Conservation (phyloP, 2,329 filamentous ascomycete genomes). For the Fusarium sarcochroum region DNA sequence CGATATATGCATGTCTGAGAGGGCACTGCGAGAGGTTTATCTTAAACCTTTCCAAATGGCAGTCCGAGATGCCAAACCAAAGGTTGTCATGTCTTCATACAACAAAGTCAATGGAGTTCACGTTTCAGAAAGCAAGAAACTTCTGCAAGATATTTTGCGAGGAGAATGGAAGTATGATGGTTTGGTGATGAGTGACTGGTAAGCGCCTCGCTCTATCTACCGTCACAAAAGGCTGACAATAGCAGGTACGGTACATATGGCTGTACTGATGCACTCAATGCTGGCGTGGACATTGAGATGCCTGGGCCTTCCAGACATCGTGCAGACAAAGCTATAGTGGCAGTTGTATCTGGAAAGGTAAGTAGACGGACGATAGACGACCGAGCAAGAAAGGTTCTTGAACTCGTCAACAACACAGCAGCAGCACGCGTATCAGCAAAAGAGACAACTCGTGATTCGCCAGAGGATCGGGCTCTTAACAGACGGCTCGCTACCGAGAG, state of each 20-base stretch:
- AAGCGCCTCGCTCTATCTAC: neutral
- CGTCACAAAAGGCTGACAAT: neutral
- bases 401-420: constrained; percentile 8
- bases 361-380: constrained; percentile 10
- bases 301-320: constrained; percentile 28
- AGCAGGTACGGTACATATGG: constrained; percentile 31
- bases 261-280: constrained; percentile 20
- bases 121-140: constrained; percentile 22
- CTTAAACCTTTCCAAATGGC: constrained; percentile 74
- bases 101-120: constrained; percentile 57
- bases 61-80: constrained; percentile 67
- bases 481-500: constrained; percentile 50
- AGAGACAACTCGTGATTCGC: constrained; percentile 27
- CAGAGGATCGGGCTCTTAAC: constrained; percentile 19
- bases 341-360: constrained; percentile 15
- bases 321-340: constrained; percentile 9
- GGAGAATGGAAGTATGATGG: constrained; percentile 29
- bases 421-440: constrained; percentile 12
- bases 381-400: constrained; percentile 13
- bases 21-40: constrained; percentile 74
- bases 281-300: constrained; percentile 31
- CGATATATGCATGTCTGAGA: constrained; percentile 63
- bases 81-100: constrained; percentile 72
- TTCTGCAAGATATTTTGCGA: constrained; percentile 20
- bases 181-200: constrained; percentile 39